These are phyloP conservation scores for Physcia stellaris DNA, from an alignment of 495 filamentous ascomycete genomes.

Conservation along the genomic window DNA sequence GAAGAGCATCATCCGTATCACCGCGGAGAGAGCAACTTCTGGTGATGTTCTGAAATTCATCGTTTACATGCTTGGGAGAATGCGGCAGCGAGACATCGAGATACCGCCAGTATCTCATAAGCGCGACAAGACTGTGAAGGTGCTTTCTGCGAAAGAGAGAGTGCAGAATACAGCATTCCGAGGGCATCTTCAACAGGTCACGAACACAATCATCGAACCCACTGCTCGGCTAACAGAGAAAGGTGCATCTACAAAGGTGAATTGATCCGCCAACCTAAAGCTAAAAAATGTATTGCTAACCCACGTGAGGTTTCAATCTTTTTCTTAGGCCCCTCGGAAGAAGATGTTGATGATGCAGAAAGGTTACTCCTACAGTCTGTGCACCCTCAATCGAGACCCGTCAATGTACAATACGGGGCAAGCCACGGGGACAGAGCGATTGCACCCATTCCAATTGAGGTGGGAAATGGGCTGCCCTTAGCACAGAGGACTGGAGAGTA, in stretches of 20 bases:
- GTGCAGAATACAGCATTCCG: too few relatives aligned
- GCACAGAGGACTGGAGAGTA: too few relatives aligned
- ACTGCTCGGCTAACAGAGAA: too few relatives aligned
- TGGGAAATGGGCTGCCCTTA: constrained; percentile 4
- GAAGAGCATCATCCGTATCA: constrained; percentile 26
- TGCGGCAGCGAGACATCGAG: constrained; percentile 20
- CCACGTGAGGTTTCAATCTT: constrained; percentile 1
- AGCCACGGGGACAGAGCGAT: not conserved
- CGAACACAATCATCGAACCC: too few relatives aligned
- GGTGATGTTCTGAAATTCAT: constrained; percentile 29
- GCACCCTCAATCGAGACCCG: constrained; percentile 1
- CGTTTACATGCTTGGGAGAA: constrained; percentile 22
- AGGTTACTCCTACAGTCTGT: constrained; percentile 6
- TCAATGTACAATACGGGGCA: not conserved
- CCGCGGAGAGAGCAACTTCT: constrained; percentile 24
- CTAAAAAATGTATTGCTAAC: too few relatives aligned
- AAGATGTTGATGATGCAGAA: constrained; percentile 6
- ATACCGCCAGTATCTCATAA: too few relatives aligned
- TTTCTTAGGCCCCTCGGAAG: constrained; percentile 9
- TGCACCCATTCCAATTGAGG: constrained; percentile 1
- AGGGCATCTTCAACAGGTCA: too few relatives aligned
- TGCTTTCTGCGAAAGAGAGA: too few relatives aligned
- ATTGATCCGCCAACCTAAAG: too few relatives aligned
- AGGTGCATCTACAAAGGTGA: too few relatives aligned
- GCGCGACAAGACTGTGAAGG: too few relatives aligned